These are phyloP conservation scores for Diplocarpon rosae DNA, from an alignment of 2,329 filamentous ascomycete species.

Conservation along the genomic window DNA sequence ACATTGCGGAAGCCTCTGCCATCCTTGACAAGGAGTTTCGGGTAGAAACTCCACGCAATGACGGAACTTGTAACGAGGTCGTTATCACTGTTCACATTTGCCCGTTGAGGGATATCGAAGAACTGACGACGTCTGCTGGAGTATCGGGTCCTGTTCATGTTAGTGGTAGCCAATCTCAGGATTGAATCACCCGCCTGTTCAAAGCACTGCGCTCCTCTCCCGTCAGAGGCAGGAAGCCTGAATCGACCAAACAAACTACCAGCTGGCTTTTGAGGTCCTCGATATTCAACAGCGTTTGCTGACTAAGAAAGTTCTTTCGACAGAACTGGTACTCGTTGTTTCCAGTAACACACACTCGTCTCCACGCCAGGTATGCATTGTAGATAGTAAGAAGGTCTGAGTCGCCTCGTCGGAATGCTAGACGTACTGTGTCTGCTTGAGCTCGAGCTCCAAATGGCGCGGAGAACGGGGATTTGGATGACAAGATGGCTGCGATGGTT, in stretches of 20 bases:
- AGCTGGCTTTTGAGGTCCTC: slow-evolving; percentile 94
- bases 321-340: slow-evolving; percentile 82
- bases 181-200: slow-evolving; percentile 34
- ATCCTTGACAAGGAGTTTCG: slow-evolving; percentile 77
- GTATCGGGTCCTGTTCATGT: slow-evolving; percentile 41
- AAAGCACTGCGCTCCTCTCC: slow-evolving; percentile 60
- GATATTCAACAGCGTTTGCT: slow-evolving; percentile 82
- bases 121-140: slow-evolving; percentile 56
- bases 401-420: slow-evolving; percentile 72
- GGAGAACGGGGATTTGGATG: slow-evolving; percentile 88
- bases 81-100: slow-evolving; percentile 67
- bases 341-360: slow-evolving; percentile 59
- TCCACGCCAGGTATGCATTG: slow-evolving; percentile 89
- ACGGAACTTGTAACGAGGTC: slow-evolving; percentile 71
- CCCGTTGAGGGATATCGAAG: slow-evolving; percentile 67
- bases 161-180: slow-evolving; percentile 26
- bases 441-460: slow-evolving; percentile 73
- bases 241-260: slow-evolving; percentile 72
- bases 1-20: slow-evolving; percentile 83
- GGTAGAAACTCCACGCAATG: slow-evolving; percentile 91
- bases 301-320: slow-evolving; percentile 83
- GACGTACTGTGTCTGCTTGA: slow-evolving; percentile 69
- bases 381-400: slow-evolving; percentile 89
- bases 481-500: slow-evolving; percentile 85
- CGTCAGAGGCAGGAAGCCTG: slow-evolving; percentile 68